These are phyloP conservation scores for Phytophthora nicotianae DNA, from an alignment of 352 stramenopile genomes.

Conservation along the genomic window DNA sequence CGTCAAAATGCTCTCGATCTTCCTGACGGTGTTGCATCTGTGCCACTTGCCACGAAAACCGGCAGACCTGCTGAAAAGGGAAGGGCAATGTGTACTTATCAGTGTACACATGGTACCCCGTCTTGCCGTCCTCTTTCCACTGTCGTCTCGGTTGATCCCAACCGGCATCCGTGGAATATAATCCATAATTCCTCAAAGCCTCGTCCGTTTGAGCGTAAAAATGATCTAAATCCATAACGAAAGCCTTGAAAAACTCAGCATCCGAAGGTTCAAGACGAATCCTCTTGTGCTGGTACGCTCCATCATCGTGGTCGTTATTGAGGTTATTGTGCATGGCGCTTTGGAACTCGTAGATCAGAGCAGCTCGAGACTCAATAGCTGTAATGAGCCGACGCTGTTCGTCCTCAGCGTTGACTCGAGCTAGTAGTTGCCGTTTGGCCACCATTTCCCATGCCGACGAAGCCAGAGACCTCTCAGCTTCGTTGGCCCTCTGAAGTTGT, in stretches of 20 bases:
- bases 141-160: constrained; percentile 9
- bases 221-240: constrained; percentile 1
- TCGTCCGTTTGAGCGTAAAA: constrained; percentile 19
- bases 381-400: constrained; percentile 12
- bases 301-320: background rate
- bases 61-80: constrained; percentile 5
- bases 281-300: constrained; percentile 14
- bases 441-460: constrained; percentile 22
- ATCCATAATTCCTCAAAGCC: constrained; percentile 9
- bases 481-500: constrained; percentile 2
- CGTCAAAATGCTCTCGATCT: constrained; percentile 16
- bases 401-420: constrained; percentile 15
- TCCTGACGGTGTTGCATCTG: constrained; percentile 23
- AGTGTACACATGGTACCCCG: constrained; percentile 14
- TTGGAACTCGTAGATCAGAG: constrained; percentile 20
- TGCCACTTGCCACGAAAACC: constrained; percentile 12
- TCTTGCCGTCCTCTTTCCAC: constrained; percentile 19
- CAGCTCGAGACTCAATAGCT: constrained; percentile 10
- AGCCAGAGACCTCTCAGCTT: constrained; percentile 5
- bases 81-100: constrained; percentile 18
- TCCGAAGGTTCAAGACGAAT: constrained; percentile 25
- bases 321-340: background rate
- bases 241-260: constrained; percentile 18
- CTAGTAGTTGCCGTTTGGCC: constrained; percentile 23
- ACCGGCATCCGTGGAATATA: constrained; percentile 11